These are phyloP conservation scores for Galerina sulciceps DNA, from an alignment of 768 basidiomycete species.

Conservation along the genomic window DNA sequence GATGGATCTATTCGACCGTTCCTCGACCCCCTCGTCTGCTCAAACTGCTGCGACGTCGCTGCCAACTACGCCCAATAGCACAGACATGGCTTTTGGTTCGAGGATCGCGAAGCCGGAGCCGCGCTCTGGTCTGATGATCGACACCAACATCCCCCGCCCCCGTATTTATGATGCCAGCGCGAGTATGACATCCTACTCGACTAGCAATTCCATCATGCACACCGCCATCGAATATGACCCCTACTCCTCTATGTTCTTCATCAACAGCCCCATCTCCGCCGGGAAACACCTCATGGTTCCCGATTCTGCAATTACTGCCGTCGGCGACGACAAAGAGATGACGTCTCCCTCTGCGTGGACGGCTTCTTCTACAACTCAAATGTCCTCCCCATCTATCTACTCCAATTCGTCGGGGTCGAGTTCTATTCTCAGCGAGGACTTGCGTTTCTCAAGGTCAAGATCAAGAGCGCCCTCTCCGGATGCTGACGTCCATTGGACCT, in stretches of 20 bases:
- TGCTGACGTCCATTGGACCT: constrained; percentile 35
- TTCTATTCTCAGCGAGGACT: constrained; percentile 35
- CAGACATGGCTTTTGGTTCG: constrained; percentile 44
- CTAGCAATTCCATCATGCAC: constrained; percentile 70
- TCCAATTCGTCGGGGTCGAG: constrained; percentile 41
- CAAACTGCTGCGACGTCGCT: constrained; percentile 55
- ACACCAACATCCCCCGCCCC: constrained; percentile 53
- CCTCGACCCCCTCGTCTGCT: constrained; percentile 55
- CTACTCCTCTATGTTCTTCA: constrained; percentile 61
- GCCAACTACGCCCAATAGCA: constrained; percentile 62
- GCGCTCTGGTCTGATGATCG: constrained; percentile 58
- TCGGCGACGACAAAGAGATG: constrained; percentile 61
- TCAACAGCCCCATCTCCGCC: constrained; percentile 47
- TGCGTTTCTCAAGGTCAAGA: constrained; percentile 39
- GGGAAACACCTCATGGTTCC: constrained; percentile 40
- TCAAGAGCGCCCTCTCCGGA: constrained; percentile 39
- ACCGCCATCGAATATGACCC: constrained; percentile 73
- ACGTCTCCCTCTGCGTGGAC: constrained; percentile 54
- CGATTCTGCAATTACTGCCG: constrained; percentile 42
- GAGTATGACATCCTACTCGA: constrained; percentile 46
- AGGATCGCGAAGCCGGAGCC: constrained; percentile 36
- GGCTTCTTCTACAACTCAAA: constrained; percentile 45
- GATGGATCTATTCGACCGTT: constrained; percentile 48
- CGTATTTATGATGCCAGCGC: constrained; percentile 51
- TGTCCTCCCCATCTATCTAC: constrained; percentile 51